Conservation (phyloP, 2,329 filamentous ascomycete genomes). For the Lasiodiplodia gonubiensis region DNA sequence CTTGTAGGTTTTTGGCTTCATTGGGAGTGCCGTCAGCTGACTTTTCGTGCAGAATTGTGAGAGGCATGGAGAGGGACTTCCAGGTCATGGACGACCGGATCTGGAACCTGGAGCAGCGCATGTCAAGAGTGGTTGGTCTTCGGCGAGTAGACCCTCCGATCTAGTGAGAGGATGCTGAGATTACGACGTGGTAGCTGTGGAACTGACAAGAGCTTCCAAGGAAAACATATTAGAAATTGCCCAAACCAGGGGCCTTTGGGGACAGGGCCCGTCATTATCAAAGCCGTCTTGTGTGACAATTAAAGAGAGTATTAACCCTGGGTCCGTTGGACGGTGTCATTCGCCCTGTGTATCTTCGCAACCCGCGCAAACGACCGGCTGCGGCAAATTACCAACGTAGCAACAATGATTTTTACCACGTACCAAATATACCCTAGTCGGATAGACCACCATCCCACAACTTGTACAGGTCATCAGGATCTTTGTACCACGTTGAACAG, state of each 20-base stretch:
- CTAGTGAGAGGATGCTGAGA: not conserved
- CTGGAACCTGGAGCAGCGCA: slow-evolving; percentile 24
- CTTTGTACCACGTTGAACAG: slow-evolving; percentile 6
- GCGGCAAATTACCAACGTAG: slow-evolving; percentile 2
- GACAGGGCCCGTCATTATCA: not conserved
- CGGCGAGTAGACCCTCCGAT: slow-evolving; percentile 19
- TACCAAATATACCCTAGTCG: not conserved
- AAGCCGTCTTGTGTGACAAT: slow-evolving; percentile 10
- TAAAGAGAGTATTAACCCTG: not conserved
- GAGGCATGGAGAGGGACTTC: slow-evolving; percentile 27
- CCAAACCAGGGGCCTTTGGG: not conserved
- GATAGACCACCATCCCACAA: not conserved
- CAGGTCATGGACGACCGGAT: slow-evolving; percentile 27
- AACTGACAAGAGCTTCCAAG: not conserved
- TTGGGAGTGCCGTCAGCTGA: not conserved
- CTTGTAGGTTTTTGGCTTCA: slow-evolving; percentile 10
- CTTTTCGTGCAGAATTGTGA: slow-evolving; percentile 19
- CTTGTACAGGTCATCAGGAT: not conserved
- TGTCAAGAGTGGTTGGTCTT: slow-evolving; percentile 27
- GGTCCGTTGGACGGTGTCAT: not conserved
- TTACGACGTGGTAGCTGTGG: not conserved
- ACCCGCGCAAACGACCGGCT: slow-evolving; percentile 1
- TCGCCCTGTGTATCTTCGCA: slow-evolving; percentile 8
- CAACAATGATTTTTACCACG: not conserved
- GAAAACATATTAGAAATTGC: not conserved